Evolutionary conservation across 345 rosid genomes (phyloP).

Genomic region (Rhodomyrtus tomentosa): DNA sequence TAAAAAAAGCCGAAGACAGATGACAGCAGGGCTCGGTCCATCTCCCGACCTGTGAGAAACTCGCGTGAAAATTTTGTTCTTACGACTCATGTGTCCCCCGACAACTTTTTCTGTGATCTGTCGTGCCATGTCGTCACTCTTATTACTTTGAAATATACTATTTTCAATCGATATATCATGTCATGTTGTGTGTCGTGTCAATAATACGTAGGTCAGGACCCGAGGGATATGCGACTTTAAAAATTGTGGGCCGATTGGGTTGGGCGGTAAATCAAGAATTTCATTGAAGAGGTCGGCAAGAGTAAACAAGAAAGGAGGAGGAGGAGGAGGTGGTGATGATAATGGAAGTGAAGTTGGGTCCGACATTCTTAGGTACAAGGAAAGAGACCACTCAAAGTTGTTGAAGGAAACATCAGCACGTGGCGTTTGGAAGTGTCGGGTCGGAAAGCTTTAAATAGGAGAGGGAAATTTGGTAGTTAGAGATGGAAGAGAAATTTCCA

Average conservation of each 20-base stretch:
- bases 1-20: neutral
- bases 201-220: too few species aligned
- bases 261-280: neutral
- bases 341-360: neutral
- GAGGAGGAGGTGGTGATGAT: neutral
- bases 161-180: too few species aligned
- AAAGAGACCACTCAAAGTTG: neutral
- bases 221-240: neutral
- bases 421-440: neutral
- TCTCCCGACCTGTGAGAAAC: neutral
- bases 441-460: neutral
- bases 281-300: neutral
- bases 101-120: too few species aligned
- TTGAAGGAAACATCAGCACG: neutral
- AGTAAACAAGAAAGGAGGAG: neutral
- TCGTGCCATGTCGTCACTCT: too few species aligned
- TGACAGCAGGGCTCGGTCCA: neutral
- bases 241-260: neutral
- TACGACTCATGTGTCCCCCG: too few species aligned
- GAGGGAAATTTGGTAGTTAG: neutral
- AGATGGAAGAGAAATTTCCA: too few species aligned
- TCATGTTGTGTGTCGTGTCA: too few species aligned
- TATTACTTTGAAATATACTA: too few species aligned
- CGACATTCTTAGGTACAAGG: neutral
- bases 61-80: too few species aligned